Percentiles rank a stretch among this genome's conserved stretches.
phyloP scores from a whole-genome alignment of 192 early-diverging fungal genomes.

The Coemansia umbellata region DNA sequence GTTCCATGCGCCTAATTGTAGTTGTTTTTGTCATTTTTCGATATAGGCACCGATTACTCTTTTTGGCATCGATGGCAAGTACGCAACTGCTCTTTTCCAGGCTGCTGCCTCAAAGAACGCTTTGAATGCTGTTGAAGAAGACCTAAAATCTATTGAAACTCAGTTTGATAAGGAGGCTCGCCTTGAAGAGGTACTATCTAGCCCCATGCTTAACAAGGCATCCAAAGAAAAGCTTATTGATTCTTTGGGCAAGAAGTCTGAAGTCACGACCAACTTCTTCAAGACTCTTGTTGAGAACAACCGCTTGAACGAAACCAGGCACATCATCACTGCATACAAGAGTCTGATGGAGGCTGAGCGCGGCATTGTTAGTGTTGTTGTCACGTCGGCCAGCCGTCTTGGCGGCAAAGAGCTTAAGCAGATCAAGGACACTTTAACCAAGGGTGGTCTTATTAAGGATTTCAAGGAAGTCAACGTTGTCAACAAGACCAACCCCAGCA shows the following conservation, averaged over 20 bases:
- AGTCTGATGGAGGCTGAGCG: constrained; percentile 86
- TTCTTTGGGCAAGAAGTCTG: constrained; percentile 64
- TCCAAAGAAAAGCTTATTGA: constrained; percentile 71
- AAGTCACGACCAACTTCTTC: constrained; percentile 91
- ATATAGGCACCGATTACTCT: constrained; percentile 75
- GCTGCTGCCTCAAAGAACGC: constrained; percentile 82
- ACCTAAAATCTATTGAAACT: constrained; percentile 66
- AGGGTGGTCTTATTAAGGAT: constrained; percentile 73
- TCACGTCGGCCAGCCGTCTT: constrained; percentile 82
- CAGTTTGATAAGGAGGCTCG: constrained; percentile 69
- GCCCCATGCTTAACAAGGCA: constrained; percentile 78
- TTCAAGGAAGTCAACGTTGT: constrained; percentile 79
- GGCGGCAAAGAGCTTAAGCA: constrained; percentile 65
- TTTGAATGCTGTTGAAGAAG: constrained; percentile 78
- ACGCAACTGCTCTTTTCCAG: constrained; percentile 93
- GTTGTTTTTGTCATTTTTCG: not conserved
- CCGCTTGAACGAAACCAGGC: constrained; percentile 77
- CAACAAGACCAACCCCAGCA: constrained; percentile 76
- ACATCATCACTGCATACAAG: constrained; percentile 76
- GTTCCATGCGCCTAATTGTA: not conserved
- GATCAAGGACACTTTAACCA: constrained; percentile 75
- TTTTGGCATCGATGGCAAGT: constrained; percentile 94
- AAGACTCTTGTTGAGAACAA: constrained; percentile 90
- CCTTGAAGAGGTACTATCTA: constrained; percentile 72
- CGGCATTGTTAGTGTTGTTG: constrained; percentile 79